Conservation (phyloP, 202 grass and related monocot genomes). For the Zoysia matrella region DNA sequence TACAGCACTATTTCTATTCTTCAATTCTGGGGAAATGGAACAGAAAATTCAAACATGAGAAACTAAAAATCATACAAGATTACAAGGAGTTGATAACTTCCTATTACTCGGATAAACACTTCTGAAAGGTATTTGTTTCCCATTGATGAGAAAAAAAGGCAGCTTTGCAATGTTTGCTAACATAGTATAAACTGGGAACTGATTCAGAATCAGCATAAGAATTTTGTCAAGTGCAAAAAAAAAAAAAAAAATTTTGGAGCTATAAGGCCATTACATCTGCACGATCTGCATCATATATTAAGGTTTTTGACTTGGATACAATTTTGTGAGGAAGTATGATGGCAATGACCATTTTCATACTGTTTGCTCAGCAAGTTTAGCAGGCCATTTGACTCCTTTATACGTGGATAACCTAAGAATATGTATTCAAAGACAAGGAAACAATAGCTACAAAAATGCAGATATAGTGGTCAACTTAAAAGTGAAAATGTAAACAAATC, state of each 20-base stretch:
- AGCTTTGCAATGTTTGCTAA: not conserved
- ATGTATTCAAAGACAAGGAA: too few species aligned
- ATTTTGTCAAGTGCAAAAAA: not conserved
- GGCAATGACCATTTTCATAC: too few species aligned
- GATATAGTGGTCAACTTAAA: too few species aligned
- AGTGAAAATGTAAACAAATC: too few species aligned
- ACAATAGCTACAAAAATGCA: too few species aligned
- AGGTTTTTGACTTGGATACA: too few species aligned
- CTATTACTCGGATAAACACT: not conserved
- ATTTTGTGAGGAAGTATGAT: too few species aligned
- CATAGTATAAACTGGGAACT: not conserved
- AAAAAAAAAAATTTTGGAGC: not conserved
- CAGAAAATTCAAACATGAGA: not conserved
- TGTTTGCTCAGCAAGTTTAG: too few species aligned
- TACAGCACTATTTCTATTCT: conserved; percentile 57
- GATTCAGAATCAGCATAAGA: not conserved
- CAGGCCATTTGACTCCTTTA: too few species aligned
- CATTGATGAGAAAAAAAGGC: not conserved
- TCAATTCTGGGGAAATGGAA: conserved; percentile 54
- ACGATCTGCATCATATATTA: too few species aligned
- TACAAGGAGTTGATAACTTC: not conserved
- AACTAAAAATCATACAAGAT: not conserved
- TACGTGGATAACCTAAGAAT: not conserved
- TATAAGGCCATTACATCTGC: not conserved
- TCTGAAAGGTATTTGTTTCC: not conserved